Conservation (phyloP, 2,329 filamentous ascomycete species). For the Monosporascus sp. region DNA sequence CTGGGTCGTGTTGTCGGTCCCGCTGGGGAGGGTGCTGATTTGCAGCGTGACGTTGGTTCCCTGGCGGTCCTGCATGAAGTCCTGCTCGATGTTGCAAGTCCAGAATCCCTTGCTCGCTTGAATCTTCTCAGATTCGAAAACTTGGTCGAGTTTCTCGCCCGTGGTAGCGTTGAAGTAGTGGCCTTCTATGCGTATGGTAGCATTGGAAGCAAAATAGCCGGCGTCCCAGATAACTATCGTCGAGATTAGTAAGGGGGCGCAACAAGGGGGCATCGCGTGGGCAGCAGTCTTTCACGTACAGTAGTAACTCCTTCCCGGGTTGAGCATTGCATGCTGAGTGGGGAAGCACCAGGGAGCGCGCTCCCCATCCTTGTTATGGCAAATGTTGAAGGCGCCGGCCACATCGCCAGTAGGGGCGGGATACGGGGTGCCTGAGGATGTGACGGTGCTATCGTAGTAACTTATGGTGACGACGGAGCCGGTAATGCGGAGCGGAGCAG, state of each 20-base stretch:
- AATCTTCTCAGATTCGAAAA: constrained; percentile 30
- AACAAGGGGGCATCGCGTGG: not conserved
- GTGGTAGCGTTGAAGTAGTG: constrained; percentile 26
- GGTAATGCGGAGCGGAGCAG: constrained; percentile 36
- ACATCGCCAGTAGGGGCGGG: constrained; percentile 37
- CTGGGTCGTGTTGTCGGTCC: constrained; percentile 17
- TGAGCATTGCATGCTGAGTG: constrained; percentile 35
- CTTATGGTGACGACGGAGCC: constrained; percentile 30
- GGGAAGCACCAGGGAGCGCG: constrained; percentile 49
- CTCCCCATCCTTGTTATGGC: constrained; percentile 41
- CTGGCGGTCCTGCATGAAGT: constrained; percentile 31
- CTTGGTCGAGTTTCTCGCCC: constrained; percentile 26
- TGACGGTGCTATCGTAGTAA: constrained; percentile 21
- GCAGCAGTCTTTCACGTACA: constrained; percentile 25
- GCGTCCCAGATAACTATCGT: constrained; percentile 51
- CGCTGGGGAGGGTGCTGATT: constrained; percentile 33
- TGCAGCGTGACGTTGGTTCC: constrained; percentile 44
- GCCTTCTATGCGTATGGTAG: constrained; percentile 27
- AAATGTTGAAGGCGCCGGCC: constrained; percentile 44
- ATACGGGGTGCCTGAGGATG: constrained; percentile 36
- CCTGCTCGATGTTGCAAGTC: constrained; percentile 35
- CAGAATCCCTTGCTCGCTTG: constrained; percentile 42
- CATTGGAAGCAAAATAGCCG: constrained; percentile 40
- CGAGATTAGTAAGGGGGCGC: not conserved
- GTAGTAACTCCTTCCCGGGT: constrained; percentile 44